Percentiles rank a stretch among this genome's conserved stretches.
Conservation (phyloP, 352 stramenopile species). For the Phytophthora kernoviae region DNA sequence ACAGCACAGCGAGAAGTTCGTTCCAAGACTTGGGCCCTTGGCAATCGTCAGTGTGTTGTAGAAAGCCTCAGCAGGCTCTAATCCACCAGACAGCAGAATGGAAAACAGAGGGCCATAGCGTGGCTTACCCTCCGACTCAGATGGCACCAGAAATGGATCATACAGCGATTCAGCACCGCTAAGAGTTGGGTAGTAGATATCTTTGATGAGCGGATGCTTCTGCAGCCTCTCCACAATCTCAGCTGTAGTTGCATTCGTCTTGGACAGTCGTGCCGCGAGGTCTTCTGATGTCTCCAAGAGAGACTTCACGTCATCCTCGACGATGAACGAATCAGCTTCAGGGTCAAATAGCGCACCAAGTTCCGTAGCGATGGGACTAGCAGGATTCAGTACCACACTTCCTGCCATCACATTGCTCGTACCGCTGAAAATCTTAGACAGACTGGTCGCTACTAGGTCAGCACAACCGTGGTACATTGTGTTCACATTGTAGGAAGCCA, state of each 20-base stretch:
- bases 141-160: constrained; percentile 53
- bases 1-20: constrained; percentile 94
- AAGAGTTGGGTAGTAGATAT: constrained; percentile 86
- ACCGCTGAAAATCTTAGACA: constrained; percentile 95
- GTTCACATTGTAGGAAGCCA: constrained; percentile 92
- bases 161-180: constrained; percentile 60
- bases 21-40: constrained; percentile 91
- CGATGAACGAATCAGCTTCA: constrained; percentile 58
- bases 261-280: constrained; percentile 69
- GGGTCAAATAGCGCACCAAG: constrained; percentile 44
- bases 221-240: constrained; percentile 73
- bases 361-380: constrained; percentile 46
- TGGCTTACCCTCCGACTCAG: constrained; percentile 22
- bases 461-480: constrained; percentile 74
- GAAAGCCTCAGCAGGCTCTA: constrained; percentile 79
- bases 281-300: constrained; percentile 64
- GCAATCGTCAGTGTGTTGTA: constrained; percentile 88
- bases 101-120: constrained; percentile 90
- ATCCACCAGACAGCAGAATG: constrained; percentile 78
- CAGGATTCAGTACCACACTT: constrained; percentile 88
- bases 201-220: constrained; percentile 78
- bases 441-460: constrained; percentile 91
- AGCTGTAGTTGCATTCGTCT: constrained; percentile 83
- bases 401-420: constrained; percentile 92
- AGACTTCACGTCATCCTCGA: constrained; percentile 59